Conservation (phyloP, 192 early-diverging fungal species). For the Podila epigama region DNA sequence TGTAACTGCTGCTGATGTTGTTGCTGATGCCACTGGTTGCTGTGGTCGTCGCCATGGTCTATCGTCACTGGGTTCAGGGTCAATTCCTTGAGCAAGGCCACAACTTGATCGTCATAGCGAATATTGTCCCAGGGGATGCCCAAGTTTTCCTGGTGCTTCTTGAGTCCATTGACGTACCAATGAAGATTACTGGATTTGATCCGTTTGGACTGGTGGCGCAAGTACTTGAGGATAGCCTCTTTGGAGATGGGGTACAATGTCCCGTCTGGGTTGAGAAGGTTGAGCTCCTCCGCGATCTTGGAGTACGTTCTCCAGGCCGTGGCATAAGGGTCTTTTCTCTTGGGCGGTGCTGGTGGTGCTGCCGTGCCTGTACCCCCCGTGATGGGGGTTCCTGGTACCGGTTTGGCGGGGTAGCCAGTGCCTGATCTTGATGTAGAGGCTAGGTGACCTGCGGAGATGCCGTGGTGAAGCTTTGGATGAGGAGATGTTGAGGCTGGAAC, state of each 20-base stretch:
- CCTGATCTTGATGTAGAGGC: not conserved
- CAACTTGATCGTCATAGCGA: conserved; percentile 43
- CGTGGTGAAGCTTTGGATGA: conserved; percentile 32
- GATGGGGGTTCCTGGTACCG: not conserved
- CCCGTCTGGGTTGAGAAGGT: conserved; percentile 40
- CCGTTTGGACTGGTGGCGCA: conserved; percentile 40
- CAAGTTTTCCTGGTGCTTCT: conserved; percentile 46
- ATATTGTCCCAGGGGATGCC: conserved; percentile 46
- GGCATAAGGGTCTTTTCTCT: conserved; percentile 47
- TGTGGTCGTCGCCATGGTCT: conserved; percentile 1
- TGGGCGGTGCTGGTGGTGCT: not conserved
- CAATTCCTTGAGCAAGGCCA: conserved; percentile 40
- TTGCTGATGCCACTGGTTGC: not conserved
- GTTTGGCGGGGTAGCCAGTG: not conserved
- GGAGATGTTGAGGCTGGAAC: not conserved
- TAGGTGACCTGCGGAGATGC: conserved; percentile 27
- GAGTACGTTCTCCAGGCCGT: conserved; percentile 47
- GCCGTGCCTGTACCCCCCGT: not conserved
- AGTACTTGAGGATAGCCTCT: conserved; percentile 43
- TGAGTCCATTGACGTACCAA: conserved; percentile 49
- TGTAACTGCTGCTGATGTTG: conserved; percentile 6
- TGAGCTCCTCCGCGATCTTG: conserved; percentile 44
- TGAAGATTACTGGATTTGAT: conserved; percentile 49
- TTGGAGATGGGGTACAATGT: conserved; percentile 43
- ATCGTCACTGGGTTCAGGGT: conserved; percentile 37